Conservation (phyloP, 116 monocot species). For the Papilionanthe hybrid region DNA sequence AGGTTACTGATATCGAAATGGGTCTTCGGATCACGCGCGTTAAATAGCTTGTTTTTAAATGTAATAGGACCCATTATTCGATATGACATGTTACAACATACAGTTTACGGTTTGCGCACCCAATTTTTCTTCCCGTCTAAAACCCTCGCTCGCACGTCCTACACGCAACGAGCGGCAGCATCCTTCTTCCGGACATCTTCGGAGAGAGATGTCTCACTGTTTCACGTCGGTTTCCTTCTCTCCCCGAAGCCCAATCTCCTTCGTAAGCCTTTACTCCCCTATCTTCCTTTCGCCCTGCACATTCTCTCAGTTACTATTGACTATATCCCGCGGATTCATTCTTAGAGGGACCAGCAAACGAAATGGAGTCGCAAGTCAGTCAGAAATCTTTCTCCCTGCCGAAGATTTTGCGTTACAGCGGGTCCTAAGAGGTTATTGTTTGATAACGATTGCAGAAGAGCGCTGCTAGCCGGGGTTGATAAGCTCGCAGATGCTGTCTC, state of each 20-base stretch:
- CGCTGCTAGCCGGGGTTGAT: slow-evolving; percentile 61
- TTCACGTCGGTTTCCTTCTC: slow-evolving; percentile 10
- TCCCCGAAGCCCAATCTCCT: not conserved
- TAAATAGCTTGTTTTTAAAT: too few relatives aligned
- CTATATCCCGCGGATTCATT: not conserved
- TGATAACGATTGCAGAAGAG: slow-evolving; percentile 59
- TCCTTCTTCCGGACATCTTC: not conserved
- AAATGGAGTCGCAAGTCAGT: slow-evolving; percentile 9
- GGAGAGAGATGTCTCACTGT: slow-evolving; percentile 10
- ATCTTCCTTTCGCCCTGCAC: not conserved
- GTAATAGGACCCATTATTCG: too few relatives aligned
- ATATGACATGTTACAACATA: too few relatives aligned
- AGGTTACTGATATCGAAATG: too few relatives aligned
- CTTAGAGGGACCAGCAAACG: slow-evolving; percentile 15
- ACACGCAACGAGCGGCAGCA: too few relatives aligned
- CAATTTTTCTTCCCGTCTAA: too few relatives aligned
- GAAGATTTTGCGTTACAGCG: slow-evolving; percentile 38
- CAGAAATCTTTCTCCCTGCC: slow-evolving; percentile 9
- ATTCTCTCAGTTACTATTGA: not conserved
- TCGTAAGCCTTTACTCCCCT: slow-evolving; percentile 17
- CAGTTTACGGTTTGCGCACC: too few relatives aligned
- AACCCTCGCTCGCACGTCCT: too few relatives aligned
- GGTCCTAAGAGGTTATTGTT: slow-evolving; percentile 68
- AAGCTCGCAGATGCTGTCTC: slow-evolving; percentile 91
- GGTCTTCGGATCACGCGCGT: too few relatives aligned